Percentiles rank a stretch among this genome's conserved stretches.
Evolutionary conservation across 208 protist species (phyloP).

Genomic region (Wallacemonas collosoma): DNA sequence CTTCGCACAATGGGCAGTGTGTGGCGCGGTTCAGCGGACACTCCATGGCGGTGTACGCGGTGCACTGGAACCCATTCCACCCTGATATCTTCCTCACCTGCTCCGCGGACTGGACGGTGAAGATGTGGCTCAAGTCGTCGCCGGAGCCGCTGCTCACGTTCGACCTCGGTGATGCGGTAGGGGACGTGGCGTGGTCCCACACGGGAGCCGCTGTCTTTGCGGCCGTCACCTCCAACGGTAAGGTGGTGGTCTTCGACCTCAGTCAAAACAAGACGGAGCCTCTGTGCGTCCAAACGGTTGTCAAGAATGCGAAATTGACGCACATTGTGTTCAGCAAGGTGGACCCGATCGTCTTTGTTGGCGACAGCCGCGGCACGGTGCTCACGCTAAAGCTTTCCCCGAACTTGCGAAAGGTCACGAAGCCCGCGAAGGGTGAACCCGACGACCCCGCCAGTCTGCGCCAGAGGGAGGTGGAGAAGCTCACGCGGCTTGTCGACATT

Average conservation of each 20-base stretch:
- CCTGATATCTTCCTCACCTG: slow-evolving; percentile 94
- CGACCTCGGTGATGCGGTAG: slow-evolving; percentile 95
- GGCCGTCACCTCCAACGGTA: slow-evolving; percentile 95
- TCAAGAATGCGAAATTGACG: slow-evolving; percentile 97
- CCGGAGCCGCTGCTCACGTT: slow-evolving; percentile 93
- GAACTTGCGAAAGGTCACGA: slow-evolving; percentile 90
- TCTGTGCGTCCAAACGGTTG: slow-evolving; percentile 95
- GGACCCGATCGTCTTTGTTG: slow-evolving; percentile 94
- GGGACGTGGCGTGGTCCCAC: slow-evolving; percentile 97
- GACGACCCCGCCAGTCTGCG: slow-evolving; percentile 55
- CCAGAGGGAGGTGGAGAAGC: slow-evolving; percentile 87
- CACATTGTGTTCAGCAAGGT: slow-evolving; percentile 94
- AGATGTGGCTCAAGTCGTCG: slow-evolving; percentile 94
- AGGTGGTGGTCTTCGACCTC: slow-evolving; percentile 93
- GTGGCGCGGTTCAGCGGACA: slow-evolving; percentile 94
- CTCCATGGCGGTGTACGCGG: slow-evolving; percentile 94
- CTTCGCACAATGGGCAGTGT: slow-evolving; percentile 95
- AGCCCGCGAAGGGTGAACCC: slow-evolving; percentile 80
- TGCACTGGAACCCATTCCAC: slow-evolving; percentile 97
- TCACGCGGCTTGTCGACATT: slow-evolving; percentile 88
- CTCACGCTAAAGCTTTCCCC: slow-evolving; percentile 96
- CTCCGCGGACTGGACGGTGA: slow-evolving; percentile 97
- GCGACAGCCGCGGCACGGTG: slow-evolving; percentile 95
- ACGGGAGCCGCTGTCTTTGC: slow-evolving; percentile 97
- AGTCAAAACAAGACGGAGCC: slow-evolving; percentile 96